Conservation (phyloP, 164 flowering plant genomes). For the Nymphaea thermarum region DNA sequence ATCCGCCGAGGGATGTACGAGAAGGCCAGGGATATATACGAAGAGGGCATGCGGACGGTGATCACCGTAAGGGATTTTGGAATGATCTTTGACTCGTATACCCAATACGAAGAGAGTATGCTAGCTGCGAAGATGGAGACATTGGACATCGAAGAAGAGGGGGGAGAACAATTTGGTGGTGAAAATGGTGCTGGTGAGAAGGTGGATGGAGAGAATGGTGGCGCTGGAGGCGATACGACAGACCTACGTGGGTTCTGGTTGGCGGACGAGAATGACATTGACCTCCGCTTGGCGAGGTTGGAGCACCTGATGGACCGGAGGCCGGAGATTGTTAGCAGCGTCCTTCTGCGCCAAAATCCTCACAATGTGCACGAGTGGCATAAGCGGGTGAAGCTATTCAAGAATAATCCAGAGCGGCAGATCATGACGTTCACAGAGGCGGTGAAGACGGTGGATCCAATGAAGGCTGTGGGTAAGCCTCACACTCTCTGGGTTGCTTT, state of each 20-base stretch:
- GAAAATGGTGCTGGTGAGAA: conserved; percentile 12
- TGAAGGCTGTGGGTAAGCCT: conserved; percentile 97
- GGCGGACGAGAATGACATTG: conserved; percentile 62
- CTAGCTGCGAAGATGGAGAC: conserved; percentile 58
- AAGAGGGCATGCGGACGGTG: conserved; percentile 84
- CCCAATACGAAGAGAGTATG: conserved; percentile 84
- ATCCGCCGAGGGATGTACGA: conserved; percentile 61
- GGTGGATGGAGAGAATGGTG: conserved; percentile 22
- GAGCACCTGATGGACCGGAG: conserved; percentile 74
- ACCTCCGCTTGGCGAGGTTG: conserved; percentile 67
- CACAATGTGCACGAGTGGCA: conserved; percentile 99
- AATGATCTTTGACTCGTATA: conserved; percentile 78
- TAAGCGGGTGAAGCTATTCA: conserved; percentile 78
- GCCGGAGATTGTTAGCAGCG: conserved; percentile 89
- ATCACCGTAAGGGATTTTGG: conserved; percentile 89
- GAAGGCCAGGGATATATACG: conserved; percentile 87
- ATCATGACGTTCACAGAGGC: conserved; percentile 88
- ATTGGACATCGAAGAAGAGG: conserved; percentile 30
- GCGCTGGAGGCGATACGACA: conserved; percentile 41
- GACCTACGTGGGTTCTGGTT: conserved; percentile 64
- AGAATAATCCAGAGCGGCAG: conserved; percentile 73
- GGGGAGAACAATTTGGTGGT: conserved; percentile 15
- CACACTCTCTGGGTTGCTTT: conserved; percentile 95
- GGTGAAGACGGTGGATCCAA: conserved; percentile 87
- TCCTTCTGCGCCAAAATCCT: conserved; percentile 87